phyloP scores from a whole-genome alignment of 2,329 filamentous ascomycete genomes.

The Daldinia sp. region DNA sequence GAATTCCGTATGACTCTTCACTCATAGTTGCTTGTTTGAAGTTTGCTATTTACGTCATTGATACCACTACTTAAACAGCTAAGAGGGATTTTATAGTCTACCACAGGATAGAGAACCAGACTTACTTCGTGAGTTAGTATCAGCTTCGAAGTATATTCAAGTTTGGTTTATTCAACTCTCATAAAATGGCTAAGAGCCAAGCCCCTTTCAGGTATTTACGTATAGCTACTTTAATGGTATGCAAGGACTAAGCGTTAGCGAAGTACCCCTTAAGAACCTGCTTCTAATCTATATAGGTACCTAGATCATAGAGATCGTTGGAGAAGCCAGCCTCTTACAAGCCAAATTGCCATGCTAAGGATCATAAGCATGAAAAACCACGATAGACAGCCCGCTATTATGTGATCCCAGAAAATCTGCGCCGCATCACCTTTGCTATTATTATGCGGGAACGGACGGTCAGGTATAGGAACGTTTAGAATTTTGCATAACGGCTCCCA shows the following conservation, averaged over 20 bases:
- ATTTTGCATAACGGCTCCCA: slow-evolving; percentile 54
- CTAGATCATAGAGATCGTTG: slow-evolving; percentile 20
- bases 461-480: slow-evolving; percentile 52
- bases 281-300: neutral
- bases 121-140: neutral
- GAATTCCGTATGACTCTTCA: no score
- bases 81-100: no score
- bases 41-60: no score
- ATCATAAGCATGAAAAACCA: slow-evolving; percentile 49
- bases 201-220: neutral
- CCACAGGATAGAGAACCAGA: neutral
- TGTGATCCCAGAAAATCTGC: slow-evolving; percentile 47
- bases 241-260: neutral
- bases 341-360: slow-evolving; percentile 42
- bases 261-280: neutral
- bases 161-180: neutral
- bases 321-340: slow-evolving; percentile 36
- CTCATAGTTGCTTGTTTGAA: no score
- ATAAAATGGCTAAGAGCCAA: neutral
- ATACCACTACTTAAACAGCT: no score
- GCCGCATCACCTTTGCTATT: slow-evolving; percentile 50
- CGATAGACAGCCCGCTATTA: slow-evolving; percentile 46
- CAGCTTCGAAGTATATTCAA: neutral
- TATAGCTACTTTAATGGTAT: neutral
- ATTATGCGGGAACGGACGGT: slow-evolving; percentile 54